Evolutionary conservation across 176 grass and related monocot species (phyloP), one percentile per base, ranked within the genome.

Genomic region (Olyra latifolia): DNA sequence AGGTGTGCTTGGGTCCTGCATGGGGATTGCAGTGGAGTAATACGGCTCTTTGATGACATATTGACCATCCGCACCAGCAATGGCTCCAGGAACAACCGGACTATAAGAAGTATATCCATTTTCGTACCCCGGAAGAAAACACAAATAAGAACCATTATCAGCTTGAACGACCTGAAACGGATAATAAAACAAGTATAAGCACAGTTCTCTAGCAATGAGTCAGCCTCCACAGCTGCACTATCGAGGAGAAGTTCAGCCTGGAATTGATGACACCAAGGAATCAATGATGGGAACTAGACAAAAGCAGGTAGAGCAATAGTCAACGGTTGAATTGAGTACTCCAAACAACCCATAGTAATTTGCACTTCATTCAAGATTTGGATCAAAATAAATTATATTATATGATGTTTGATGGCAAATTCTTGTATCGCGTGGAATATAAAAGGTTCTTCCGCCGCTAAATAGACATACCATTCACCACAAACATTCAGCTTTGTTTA

Each of bases 131-230:
- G 89, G 87, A 28, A 97, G 10, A 73, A 90, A 86, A 62, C 92
- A 94, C 43, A 88, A 67, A 81, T 91, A 87, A 43, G 91, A 89
- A 20, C 91, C 91, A 88, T 84, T 91, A 64, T 97, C 94, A 91
- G 70, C 80, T 84, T 91, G 94, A 87, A 88, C 80, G 8, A 85
- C 79, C 94, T 97, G 89, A 88, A 86, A 89, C 9, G 47, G 70
- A 67, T 45, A 53, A 75, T 56, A 77, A 55, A 58, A 32, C 27
- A 80, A 42, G 53, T 48, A 62, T 72, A 79, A 88, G 25, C 50
- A 54, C 27, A 62, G 28, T 25, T n/a, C 20, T 76, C 62, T 69
- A 81, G 41, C 44, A 54, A 84, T 9, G 76, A 86, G 7, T 82
- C 72, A 77, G 63, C 20, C 57, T 71, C 47, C 15, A 63, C 61